Conservation (phyloP, 306 rosid genomes). For the Lathyrus sativus region DNA sequence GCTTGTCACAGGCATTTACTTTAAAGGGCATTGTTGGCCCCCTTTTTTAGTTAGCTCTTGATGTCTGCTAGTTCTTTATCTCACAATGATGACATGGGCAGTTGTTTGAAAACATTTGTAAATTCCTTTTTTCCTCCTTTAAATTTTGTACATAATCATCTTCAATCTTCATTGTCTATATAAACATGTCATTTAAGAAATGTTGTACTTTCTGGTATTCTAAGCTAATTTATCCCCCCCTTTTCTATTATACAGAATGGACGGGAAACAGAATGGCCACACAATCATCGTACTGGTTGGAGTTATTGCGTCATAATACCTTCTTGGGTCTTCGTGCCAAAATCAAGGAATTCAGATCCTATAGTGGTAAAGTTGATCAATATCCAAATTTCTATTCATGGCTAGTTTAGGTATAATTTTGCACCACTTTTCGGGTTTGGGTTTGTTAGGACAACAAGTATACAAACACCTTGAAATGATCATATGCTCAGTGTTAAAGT, state of each 20-base stretch:
- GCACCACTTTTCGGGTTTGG: conserved; percentile 37
- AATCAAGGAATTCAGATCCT: conserved; percentile 82
- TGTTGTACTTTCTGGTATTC: conserved; percentile 24
- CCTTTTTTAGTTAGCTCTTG: not conserved
- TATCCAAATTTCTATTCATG: conserved; percentile 45
- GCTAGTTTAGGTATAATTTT: conserved; percentile 46
- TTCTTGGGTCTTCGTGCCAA: conserved; percentile 80
- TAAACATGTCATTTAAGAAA: conserved; percentile 4
- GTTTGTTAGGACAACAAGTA: conserved; percentile 19
- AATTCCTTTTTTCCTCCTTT: not conserved
- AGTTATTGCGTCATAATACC: conserved; percentile 80
- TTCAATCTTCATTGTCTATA: conserved; percentile 14
- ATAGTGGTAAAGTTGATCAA: conserved; percentile 72
- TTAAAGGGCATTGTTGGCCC: not conserved
- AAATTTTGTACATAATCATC: conserved; percentile 11
- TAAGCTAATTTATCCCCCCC: conserved; percentile 28
- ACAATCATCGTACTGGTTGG: conserved; percentile 81
- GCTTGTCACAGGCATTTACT: not conserved
- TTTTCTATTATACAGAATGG: conserved; percentile 68
- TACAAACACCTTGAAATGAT: conserved; percentile 15
- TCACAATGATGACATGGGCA: conserved; percentile 9
- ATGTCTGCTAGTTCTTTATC: conserved; percentile 9
- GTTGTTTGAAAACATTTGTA: conserved; percentile 15
- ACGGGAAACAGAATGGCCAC: conserved; percentile 86
- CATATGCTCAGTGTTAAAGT: conserved; percentile 19